Evolutionary conservation across 2,329 filamentous ascomycete genomes (phyloP), one percentile per base, ranked within the genome.

Genomic region (Aureobasidium subglaciale): DNA sequence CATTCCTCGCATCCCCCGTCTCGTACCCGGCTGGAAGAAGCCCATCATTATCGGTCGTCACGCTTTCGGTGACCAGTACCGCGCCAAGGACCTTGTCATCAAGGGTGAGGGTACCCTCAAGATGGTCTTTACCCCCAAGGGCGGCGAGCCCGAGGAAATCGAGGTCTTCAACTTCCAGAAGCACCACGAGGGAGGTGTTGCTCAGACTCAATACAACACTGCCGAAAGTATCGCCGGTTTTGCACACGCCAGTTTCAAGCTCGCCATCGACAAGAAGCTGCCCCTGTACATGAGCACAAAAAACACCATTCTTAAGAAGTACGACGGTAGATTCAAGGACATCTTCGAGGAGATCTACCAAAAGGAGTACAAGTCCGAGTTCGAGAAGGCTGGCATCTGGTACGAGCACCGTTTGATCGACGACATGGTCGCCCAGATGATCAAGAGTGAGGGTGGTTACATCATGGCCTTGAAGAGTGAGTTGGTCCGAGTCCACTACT

Each of bases 221-320:
- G 86, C 93, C 67, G 93, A 96, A 72, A 93, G 88, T 69, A 99
- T 99, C 73, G 77, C 79, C 55, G 93, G 93, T 59, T 99, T 99
- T 68, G 93, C 93, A 56, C 93, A 97, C 71, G 88, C 93, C 60
- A 91, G 86, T 64, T 97, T 99, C 84, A 95, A 96, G 84, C 83
- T 96, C 63, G 92, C 93, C 30, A 77, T 97, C 42, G 79, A 83
- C 73, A 93, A 96, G 82, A 79, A 79, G 61, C 78, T 95, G 63
- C 93, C 93, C n/a, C 80, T 99, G 67, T 99, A 97, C 80, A 95
- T 97, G 92, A 96, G 90, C 82, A 99, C 93, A 75, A 99, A 99
- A 87, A 97, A 97, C 82, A 99, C 93, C 65, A 99, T 99, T 66
- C 79, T 99, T 64, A 99, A 99, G 82, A 92, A 91, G 74, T 99